phyloP scores from a whole-genome alignment of 805 yeast genomes.

The Starmerella apis region DNA sequence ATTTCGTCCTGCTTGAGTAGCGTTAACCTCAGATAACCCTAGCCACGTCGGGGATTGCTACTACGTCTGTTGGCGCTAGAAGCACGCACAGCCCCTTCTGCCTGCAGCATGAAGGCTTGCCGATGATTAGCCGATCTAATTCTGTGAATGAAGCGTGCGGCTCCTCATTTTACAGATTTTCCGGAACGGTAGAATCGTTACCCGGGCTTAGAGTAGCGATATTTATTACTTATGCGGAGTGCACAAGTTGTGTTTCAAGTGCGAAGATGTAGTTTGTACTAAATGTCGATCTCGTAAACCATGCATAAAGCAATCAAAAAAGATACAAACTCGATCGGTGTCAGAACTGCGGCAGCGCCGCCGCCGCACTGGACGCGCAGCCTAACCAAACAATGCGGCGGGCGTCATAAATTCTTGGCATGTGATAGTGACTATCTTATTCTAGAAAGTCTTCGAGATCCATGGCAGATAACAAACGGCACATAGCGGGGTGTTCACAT shows the following conservation, averaged over 20 bases:
- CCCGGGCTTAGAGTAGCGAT: neutral
- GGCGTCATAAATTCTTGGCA: neutral
- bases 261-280: neutral
- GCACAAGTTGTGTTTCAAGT: neutral
- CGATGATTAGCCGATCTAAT: neutral
- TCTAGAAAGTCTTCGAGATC: neutral
- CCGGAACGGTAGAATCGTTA: neutral
- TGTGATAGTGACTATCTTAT: neutral
- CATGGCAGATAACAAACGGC: neutral
- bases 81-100: neutral
- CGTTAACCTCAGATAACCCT: neutral
- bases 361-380: neutral
- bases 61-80: neutral
- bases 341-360: neutral
- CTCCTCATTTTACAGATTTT: neutral
- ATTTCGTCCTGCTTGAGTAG: neutral
- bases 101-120: neutral
- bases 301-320: neutral
- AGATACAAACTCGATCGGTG: neutral
- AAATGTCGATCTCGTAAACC: neutral
- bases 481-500: no score
- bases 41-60: neutral
- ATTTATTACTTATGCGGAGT: no score
- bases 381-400: neutral
- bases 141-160: neutral